Evolutionary conservation across 2,329 filamentous ascomycete genomes (phyloP), one percentile per base, ranked within the genome.

Genomic region (Fusarium nematophilum): DNA sequence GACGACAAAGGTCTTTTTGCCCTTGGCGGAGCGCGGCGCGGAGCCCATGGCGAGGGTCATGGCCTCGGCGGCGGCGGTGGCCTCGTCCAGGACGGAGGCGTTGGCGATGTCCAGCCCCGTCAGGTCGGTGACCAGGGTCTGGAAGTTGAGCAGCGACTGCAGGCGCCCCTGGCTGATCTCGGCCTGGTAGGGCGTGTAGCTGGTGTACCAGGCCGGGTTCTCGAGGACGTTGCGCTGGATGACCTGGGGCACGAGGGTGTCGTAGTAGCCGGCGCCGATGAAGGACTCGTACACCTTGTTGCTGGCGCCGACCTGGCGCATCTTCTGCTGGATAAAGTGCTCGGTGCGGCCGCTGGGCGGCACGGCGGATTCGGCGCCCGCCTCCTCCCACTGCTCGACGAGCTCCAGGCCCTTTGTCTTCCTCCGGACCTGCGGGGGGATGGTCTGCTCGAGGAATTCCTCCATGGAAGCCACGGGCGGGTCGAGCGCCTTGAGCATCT

Each of bases 131-230:
- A 96, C 90, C 77, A 98, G 82, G 13, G 94, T 98, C 81, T 98
- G 94, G 80, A 93, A 98, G 81, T 97, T 98, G 59, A 98, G 81
- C 40, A 97, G 81, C 4, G 92, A 96, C 80, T 97, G 92, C 58
- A 98, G 78, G 47, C 94, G 88, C 25, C 94, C 94, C 79, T 98
- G 94, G 74, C 92, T 97, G 81, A 97, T 97, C 79, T 98, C 94
- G 4, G 94, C 91, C 79, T 98, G 94, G 78, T 97, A 98, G 14
- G 94, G 94, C 0, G 94, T 97, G 76, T 97, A 98, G 79, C 93
- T 97, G 38, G 94, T 98, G 76, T 98, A 98, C 94, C 94, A 98
- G 6, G 90, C 93, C 9, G 94, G 93, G 75, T 90, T 94, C 81
- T 98, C 93, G 46, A 98, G 81, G 10, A 97, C 86, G 73, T 97